Conservation (phyloP, 495 filamentous ascomycete species). For the Trichoderma gamsii region DNA sequence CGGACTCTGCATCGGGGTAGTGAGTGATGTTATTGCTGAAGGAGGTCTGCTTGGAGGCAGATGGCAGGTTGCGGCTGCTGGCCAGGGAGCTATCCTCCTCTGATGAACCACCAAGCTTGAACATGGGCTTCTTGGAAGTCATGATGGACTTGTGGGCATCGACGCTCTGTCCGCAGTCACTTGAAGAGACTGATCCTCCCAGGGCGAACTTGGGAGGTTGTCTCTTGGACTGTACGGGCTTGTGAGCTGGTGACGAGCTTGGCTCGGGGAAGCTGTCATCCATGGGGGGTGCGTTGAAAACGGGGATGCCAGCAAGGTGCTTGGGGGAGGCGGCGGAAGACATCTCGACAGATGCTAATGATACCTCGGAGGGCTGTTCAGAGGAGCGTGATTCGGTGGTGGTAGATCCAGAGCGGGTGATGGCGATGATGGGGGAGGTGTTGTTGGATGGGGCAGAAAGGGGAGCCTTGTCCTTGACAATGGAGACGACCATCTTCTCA, state of each 20-base stretch:
- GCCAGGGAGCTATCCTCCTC: slow-evolving; percentile 78
- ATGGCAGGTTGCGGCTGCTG: slow-evolving; percentile 45
- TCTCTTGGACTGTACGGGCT: slow-evolving; percentile 43
- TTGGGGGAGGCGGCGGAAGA: slow-evolving; percentile 72
- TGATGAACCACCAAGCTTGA: slow-evolving; percentile 76
- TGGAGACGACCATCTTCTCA: slow-evolving; percentile 78
- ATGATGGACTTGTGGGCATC: slow-evolving; percentile 43
- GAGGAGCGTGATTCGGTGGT: slow-evolving; percentile 30
- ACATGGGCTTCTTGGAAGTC: slow-evolving; percentile 61
- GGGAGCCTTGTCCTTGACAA: slow-evolving; percentile 77
- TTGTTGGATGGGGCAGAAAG: slow-evolving; percentile 51
- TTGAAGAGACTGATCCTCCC: slow-evolving; percentile 48
- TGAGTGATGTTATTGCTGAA: slow-evolving; percentile 70
- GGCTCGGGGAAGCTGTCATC: slow-evolving; percentile 39
- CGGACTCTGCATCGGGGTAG: slow-evolving; percentile 53
- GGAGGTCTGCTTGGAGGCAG: slow-evolving; percentile 66
- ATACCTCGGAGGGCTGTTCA: slow-evolving; percentile 26
- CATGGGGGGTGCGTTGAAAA: slow-evolving; percentile 22
- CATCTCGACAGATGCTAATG: slow-evolving; percentile 29
- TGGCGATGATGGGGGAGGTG: slow-evolving; percentile 24
- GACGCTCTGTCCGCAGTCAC: slow-evolving; percentile 36
- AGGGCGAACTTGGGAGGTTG: slow-evolving; percentile 49
- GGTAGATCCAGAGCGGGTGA: slow-evolving; percentile 32
- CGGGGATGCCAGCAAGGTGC: slow-evolving; percentile 48
- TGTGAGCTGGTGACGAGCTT: slow-evolving; percentile 39